Conservation (phyloP, 2,329 filamentous ascomycete species). For the Colletotrichum eleusines region DNA sequence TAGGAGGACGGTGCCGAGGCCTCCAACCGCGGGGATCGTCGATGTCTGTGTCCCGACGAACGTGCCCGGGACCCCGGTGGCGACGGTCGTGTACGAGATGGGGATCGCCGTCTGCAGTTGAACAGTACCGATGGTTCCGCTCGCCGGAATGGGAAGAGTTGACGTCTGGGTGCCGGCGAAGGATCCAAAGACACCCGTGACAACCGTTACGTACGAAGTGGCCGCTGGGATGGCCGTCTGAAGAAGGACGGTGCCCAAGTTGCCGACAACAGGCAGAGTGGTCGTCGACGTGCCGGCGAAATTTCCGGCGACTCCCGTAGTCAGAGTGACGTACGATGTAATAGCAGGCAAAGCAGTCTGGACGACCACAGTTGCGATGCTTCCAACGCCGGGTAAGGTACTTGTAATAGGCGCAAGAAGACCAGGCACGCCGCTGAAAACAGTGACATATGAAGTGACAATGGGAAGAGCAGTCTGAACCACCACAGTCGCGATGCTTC, state of each 20-base stretch:
- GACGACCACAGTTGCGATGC: background rate
- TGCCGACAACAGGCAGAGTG: background rate
- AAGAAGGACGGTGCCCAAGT: constrained; percentile 9
- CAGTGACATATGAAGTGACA: background rate
- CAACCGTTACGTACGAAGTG: constrained; percentile 4
- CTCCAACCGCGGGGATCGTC: constrained; percentile 8
- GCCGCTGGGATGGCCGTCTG: constrained; percentile 5
- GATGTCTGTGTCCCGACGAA: constrained; percentile 24
- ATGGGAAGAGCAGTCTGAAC: background rate
- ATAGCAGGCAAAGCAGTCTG: background rate
- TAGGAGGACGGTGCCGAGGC: constrained; percentile 13
- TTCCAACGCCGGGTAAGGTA: background rate
- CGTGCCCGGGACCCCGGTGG: constrained; percentile 7
- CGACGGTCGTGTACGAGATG: constrained; percentile 23
- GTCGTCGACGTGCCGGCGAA: constrained; percentile 17
- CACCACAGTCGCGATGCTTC: background rate
- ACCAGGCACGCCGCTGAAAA: background rate
- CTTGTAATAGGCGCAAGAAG: background rate
- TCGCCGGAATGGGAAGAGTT: background rate
- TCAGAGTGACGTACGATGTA: constrained; percentile 8
- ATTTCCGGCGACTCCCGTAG: constrained; percentile 13
- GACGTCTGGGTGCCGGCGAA: constrained; percentile 3
- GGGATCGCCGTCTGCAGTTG: constrained; percentile 19
- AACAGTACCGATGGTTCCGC: constrained; percentile 19
- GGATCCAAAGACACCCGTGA: constrained; percentile 9